Conservation (phyloP, 106 monocot genomes). For the Phalaenopsis equestris region DNA sequence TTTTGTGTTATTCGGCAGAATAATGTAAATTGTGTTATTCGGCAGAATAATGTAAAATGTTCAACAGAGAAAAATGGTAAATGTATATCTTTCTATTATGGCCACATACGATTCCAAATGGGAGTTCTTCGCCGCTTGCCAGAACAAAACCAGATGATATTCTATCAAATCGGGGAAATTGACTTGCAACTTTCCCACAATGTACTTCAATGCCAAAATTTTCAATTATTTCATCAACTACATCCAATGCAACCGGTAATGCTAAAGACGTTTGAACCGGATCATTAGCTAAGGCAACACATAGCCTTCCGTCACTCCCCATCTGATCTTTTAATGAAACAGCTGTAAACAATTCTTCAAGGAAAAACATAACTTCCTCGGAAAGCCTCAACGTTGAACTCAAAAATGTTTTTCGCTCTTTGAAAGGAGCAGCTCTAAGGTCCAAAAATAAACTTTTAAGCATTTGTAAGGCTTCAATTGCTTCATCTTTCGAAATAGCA, state of each 20-base stretch:
- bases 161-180: slow-evolving; percentile 50
- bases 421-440: slow-evolving; percentile 50
- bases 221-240: slow-evolving; percentile 53
- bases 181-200: slow-evolving; percentile 12
- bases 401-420: slow-evolving; percentile 33
- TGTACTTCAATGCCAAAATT: slow-evolving; percentile 9
- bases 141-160: slow-evolving; percentile 65
- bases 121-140: slow-evolving; percentile 90
- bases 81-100: neutral
- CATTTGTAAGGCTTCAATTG: slow-evolving; percentile 26
- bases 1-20: neutral
- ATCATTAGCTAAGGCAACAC: slow-evolving; percentile 40
- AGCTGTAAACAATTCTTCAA: slow-evolving; percentile 43
- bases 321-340: slow-evolving; percentile 53
- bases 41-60: neutral
- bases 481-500: slow-evolving; percentile 26
- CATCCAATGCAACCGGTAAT: slow-evolving; percentile 73
- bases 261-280: slow-evolving; percentile 74
- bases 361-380: slow-evolving; percentile 18
- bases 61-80: neutral
- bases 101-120: slow-evolving; percentile 72
- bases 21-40: neutral
- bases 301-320: slow-evolving; percentile 25
- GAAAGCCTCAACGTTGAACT: slow-evolving; percentile 25
- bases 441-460: slow-evolving; percentile 47